Evolutionary conservation across 352 stramenopile genomes (phyloP).

Genomic region (Pythium folliculosum): DNA sequence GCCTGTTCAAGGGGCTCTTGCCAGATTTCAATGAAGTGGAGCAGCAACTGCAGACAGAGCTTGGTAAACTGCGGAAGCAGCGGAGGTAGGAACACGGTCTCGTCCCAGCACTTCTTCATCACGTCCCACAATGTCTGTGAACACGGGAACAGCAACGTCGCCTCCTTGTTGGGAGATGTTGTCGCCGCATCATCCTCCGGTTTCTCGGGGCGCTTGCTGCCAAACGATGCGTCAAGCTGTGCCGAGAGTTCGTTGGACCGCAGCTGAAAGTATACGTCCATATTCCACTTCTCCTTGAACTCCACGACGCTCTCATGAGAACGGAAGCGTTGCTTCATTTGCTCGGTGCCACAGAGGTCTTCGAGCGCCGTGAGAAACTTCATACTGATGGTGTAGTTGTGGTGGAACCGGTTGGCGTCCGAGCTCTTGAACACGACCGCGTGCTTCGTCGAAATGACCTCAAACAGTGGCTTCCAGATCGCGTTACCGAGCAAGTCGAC

Average conservation of each 20-base stretch:
- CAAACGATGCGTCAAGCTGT: constrained; percentile 55
- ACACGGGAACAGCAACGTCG: constrained; percentile 49
- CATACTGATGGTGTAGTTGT: constrained; percentile 83
- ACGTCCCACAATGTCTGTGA: constrained; percentile 50
- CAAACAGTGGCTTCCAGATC: constrained; percentile 79
- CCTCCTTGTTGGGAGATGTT: not conserved
- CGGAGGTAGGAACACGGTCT: constrained; percentile 53
- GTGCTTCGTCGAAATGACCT: constrained; percentile 70
- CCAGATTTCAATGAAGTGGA: constrained; percentile 66
- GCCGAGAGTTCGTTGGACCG: constrained; percentile 56
- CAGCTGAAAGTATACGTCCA: constrained; percentile 88
- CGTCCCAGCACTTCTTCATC: constrained; percentile 62
- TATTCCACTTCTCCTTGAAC: constrained; percentile 89
- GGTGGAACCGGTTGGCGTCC: constrained; percentile 77
- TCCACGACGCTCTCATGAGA: constrained; percentile 69
- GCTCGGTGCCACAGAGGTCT: constrained; percentile 54
- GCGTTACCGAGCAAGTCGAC: constrained; percentile 82
- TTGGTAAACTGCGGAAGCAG: constrained; percentile 69
- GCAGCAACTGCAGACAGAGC: constrained; percentile 66
- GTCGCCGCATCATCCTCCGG: constrained; percentile 9
- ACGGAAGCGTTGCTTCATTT: constrained; percentile 66
- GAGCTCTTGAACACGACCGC: constrained; percentile 82
- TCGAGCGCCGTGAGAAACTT: constrained; percentile 63
- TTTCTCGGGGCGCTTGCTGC: constrained; percentile 26
- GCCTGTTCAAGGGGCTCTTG: constrained; percentile 47